Base-by-base conservation (phyloP, 2,329 filamentous ascomycete species). In the Claviceps capensis region DNA sequence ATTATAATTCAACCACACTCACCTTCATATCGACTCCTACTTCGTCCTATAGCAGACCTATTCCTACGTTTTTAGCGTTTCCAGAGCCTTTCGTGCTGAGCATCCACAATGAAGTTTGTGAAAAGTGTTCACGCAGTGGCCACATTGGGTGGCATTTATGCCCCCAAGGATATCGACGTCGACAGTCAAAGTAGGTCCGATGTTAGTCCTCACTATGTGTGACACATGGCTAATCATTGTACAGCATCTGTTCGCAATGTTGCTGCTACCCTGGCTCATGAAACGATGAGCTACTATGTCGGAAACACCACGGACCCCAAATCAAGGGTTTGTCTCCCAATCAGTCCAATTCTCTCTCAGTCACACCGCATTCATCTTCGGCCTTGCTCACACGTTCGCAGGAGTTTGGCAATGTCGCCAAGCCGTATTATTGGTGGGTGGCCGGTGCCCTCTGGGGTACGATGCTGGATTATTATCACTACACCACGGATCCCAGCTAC, bases 371-470 rank as follows among this genome's bases (percentile, higher is more conserved):
- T 40, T 34, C 42, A 34, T 9, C 9, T 22, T 42, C 1, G 7
- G 11, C 14, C 36, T 34, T 6, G 17, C 16, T 42, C 23, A 40
- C 23, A 13, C 22, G 30, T 14, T 45, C 26, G 4, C 23, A 79
- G 66, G 74, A 75, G 8, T 74, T 83, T 44, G 81, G 75, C 50
- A 77, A 85, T 58, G 73, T 89, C 36, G 79, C 81, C 3, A 65
- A 73, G 30, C 83, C 83, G 23, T 83, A 85, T 61, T 88, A 81
- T 69, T 83, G 78, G 78, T 84, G 81, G 81, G 76, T 82, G 58
- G 72, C 73, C 38, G 82, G 82, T 48, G 80, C 79, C 7, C 72
- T 82, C 53, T 83, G 81, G 75, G 81, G 81, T n/a, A 70, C 76
- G 37, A 76, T 87, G 72, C 66, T 86, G 34, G 81, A 86, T 64